Evolutionary conservation across 2,329 filamentous ascomycete species (phyloP).

Genomic region (Calonectria fujianensis): DNA sequence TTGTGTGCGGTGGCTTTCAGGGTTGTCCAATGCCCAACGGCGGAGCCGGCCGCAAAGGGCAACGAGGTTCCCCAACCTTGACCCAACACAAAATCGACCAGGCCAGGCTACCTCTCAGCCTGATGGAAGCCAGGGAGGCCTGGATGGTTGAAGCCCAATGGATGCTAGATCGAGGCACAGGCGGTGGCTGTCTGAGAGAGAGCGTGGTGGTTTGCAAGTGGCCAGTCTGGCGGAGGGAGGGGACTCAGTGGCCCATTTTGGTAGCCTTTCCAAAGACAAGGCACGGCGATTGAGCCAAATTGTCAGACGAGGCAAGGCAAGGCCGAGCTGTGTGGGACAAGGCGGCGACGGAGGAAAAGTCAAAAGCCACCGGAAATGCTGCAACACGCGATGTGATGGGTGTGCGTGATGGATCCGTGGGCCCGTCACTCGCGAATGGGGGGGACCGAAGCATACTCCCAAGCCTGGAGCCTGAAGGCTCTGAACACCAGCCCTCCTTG

Average conservation of each 20-base stretch:
- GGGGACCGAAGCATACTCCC: constrained; percentile 1
- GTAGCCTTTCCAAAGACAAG: constrained; percentile 29
- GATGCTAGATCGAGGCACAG: constrained; percentile 34
- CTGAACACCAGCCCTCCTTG: constrained; percentile 26
- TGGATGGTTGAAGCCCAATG: constrained; percentile 42
- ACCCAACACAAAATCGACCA: constrained; percentile 31
- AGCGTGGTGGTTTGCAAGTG: constrained; percentile 32
- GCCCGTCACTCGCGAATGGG: constrained; percentile 37
- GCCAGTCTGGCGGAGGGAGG: constrained; percentile 14
- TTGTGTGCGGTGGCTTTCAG: constrained; percentile 9
- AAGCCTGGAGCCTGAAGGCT: constrained; percentile 40
- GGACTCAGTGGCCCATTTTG: constrained; percentile 23
- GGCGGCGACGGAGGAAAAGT: constrained; percentile 38
- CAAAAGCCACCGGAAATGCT: constrained; percentile 34
- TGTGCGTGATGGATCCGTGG: constrained; percentile 42
- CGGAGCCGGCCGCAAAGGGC: constrained; percentile 27
- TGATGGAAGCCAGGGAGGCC: constrained; percentile 35
- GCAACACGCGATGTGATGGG: constrained; percentile 44
- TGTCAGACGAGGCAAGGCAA: constrained; percentile 37
- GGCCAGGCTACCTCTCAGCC: constrained; percentile 41
- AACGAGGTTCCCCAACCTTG: constrained; percentile 33
- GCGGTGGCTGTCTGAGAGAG: constrained; percentile 11
- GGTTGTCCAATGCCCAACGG: constrained; percentile 21
- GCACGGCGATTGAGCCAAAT: constrained; percentile 15
- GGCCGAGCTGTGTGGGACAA: constrained; percentile 34